phyloP scores from a whole-genome alignment of 179 eudicot species.

The Camellia oleifera region DNA sequence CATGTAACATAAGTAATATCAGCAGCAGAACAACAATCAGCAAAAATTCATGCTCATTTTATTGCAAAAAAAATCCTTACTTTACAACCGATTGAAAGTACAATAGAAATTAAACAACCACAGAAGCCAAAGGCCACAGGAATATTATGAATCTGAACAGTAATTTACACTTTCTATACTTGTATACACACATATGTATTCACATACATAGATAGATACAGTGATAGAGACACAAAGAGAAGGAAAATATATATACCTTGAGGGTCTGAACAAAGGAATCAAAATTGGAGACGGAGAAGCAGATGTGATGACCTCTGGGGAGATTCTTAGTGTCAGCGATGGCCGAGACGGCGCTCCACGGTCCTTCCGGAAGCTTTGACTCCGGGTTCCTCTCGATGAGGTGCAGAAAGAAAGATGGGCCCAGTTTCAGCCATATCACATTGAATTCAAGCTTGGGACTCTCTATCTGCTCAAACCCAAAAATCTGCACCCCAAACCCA shows the following conservation, averaged over 20 bases:
- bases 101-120: too few relatives aligned
- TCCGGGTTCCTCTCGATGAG: conserved; percentile 75
- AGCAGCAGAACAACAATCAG: too few relatives aligned
- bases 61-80: too few relatives aligned
- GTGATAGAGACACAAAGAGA: not conserved
- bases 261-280: conserved; percentile 65
- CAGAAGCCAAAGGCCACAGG: too few relatives aligned
- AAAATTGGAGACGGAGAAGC: conserved; percentile 66
- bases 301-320: conserved; percentile 75
- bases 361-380: conserved; percentile 69
- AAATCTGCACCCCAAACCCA: conserved; percentile 32
- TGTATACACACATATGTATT: too few relatives aligned
- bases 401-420: conserved; percentile 60
- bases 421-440: conserved; percentile 72
- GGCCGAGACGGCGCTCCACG: conserved; percentile 57
- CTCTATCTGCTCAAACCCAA: conserved; percentile 84
- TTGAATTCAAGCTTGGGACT: conserved; percentile 60
- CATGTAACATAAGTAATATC: too few relatives aligned
- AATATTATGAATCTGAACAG: too few relatives aligned
- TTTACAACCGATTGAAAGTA: too few relatives aligned
- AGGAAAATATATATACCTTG: conserved; percentile 39
- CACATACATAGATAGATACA: too few relatives aligned
- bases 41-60: too few relatives aligned
- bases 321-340: conserved; percentile 57
- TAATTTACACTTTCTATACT: too few relatives aligned